Conservation (phyloP, 306 rosid genomes). For the Astragalus membranaceus region DNA sequence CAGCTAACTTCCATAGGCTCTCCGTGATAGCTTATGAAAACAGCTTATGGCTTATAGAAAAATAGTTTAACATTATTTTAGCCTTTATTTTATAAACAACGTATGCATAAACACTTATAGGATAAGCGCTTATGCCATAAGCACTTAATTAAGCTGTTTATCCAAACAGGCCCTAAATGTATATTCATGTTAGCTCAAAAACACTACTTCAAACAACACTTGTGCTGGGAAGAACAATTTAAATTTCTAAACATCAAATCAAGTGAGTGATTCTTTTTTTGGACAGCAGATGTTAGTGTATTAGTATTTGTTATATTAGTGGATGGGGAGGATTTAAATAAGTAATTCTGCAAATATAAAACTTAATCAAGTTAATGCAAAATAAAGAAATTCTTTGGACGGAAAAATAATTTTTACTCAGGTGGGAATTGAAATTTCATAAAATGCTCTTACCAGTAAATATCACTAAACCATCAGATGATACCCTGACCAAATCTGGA, state of each 20-base stretch:
- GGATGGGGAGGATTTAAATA: too few relatives aligned
- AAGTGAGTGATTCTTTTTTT: background rate
- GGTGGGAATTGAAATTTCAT: constrained; percentile 10
- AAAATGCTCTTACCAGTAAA: constrained; percentile 42
- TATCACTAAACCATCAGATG: constrained; percentile 53
- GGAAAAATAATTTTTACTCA: background rate
- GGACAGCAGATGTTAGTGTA: too few relatives aligned
- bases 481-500: constrained; percentile 62
- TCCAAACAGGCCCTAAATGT: background rate
- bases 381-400: background rate
- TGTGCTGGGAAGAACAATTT: background rate
- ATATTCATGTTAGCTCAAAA: background rate
- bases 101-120: too few relatives aligned
- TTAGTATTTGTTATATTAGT: too few relatives aligned
- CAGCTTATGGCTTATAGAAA: too few relatives aligned
- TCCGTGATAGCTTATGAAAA: too few relatives aligned
- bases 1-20: too few relatives aligned
- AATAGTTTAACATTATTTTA: too few relatives aligned
- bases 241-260: background rate
- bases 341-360: background rate
- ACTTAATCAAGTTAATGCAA: background rate
- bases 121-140: too few relatives aligned
- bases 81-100: too few relatives aligned
- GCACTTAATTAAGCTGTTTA: too few relatives aligned
- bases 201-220: background rate